Evolutionary conservation across 2,329 filamentous ascomycete species (phyloP), one percentile per base, ranked within the genome.

Genomic region (Talaromyces sp.): DNA sequence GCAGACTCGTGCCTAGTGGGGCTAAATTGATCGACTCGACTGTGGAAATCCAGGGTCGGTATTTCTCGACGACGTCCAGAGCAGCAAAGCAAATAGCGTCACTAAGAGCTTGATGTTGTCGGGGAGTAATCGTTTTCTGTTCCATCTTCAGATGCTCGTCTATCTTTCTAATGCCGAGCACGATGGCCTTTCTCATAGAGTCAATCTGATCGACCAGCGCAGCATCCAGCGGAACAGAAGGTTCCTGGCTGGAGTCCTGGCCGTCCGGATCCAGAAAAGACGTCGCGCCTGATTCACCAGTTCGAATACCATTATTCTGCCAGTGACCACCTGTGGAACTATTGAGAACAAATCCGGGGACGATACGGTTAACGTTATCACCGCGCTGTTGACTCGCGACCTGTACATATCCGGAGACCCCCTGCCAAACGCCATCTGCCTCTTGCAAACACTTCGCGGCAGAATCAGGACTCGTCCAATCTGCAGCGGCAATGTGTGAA

Each of bases 321-420:
- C 94, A 99, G 72, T 87, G 93, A 37, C 92, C 94, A 50, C 92
- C 93, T 4, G 84, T 83, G 43, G 81, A 85, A 71, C 89, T 96
- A 31, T 92, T 91, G 61, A 92, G 85, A 33, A 97, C 87, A 70
- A 99, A 99, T 1, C 94, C 94, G 17, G 94, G 94, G 57, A 95
- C 88, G 2, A 97, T 80, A n/a, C 94, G 86, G 15, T 90, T 91
- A 56, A 97, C 95, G 40, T 94, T 89, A 69, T 97, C 93, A 58
- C 93, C 93, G 58, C 92, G 84, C 72, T 97, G 94, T 71, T 96
- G 90, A 65, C 91, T 86, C 15, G 94, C 94, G 48, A 97, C 89
- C 70, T 97, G 93, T 36, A 97, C 93, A 72, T 96, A 99, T 69
- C 91, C 94, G 72, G 92, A 96, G 5, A 99, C 93, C 5, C 93